Base-by-base conservation (phyloP, 495 filamentous ascomycete species). In the Penicillium daleae region DNA sequence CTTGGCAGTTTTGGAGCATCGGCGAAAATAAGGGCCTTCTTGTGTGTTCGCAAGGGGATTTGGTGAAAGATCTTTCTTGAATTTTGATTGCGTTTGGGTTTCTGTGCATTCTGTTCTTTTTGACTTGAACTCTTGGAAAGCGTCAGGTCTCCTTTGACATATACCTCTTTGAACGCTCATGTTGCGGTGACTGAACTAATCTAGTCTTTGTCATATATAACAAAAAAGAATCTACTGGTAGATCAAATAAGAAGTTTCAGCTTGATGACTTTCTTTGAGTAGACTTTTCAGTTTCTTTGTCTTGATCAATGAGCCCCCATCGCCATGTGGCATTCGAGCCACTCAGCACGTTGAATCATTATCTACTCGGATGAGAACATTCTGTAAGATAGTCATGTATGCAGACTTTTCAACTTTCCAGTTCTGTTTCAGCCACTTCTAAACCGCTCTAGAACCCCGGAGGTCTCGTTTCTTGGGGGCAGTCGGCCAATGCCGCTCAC, bases 101-200 rank as follows among this genome's bases (percentile, higher is more conserved):
- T 7, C 21, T 56, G 37, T 53, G 9, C n/a, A n/a, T n/a, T n/a
- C n/a, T n/a, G n/a, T n/a, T n/a, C n/a, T n/a, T n/a, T n/a, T 50
- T 27, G 26, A 27, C 46, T 50, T 50, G 15, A 50, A 50, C 27
- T 21, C 29, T 67, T 58, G 59, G 58, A 61, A 44, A 32, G n/a
- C n/a, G 48, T 27, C 31, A 52, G 37, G 50, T 59, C 42, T 65
- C 32, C 22, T 50, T 62, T 60, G 24, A 57, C 52, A 46, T 55
- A 68, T 60, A 65, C 56, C 55, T 56, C 54, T 52, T 33, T 56
- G 39, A 33, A 50, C 39, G 51, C 37, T 59, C 59, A 40, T 56
- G 37, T 48, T 15, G 29, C 29, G n/a, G 51, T 21, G 24, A 54
- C n/a, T 17, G 46, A 29, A 50, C 46, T 50, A 50, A 50, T 50